Conservation (phyloP, 345 rosid genomes). For the Eucalyptus polybractea region DNA sequence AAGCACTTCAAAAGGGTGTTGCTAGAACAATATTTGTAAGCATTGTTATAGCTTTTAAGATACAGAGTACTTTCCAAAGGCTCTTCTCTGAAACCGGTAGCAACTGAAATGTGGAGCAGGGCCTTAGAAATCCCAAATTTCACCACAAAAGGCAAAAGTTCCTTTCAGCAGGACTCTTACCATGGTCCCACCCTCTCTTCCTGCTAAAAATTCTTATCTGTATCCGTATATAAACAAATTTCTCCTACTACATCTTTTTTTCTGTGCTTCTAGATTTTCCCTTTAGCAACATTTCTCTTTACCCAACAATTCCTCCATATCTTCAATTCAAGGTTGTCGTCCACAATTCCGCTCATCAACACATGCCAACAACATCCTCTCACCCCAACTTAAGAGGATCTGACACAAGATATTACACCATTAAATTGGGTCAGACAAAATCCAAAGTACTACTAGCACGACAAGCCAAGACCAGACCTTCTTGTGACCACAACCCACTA, state of each 20-base stretch:
- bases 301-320: neutral
- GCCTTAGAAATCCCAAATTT: neutral
- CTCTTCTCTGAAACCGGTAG: neutral
- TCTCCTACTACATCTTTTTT: neutral
- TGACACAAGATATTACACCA: neutral
- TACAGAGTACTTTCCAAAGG: neutral
- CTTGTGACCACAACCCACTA: neutral
- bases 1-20: neutral
- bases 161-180: neutral
- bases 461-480: neutral
- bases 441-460: neutral
- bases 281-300: neutral
- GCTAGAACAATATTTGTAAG: neutral
- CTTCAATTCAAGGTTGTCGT: neutral
- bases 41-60: neutral
- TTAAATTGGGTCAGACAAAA: neutral
- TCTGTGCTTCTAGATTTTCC: neutral
- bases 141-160: neutral
- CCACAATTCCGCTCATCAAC: neutral
- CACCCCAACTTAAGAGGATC: neutral
- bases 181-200: neutral
- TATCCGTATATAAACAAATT: neutral
- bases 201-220: neutral
- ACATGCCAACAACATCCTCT: neutral
- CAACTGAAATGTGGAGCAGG: neutral